Percentiles rank a stretch among this genome's conserved stretches.
These are phyloP conservation scores for Solanum lignicaule DNA, from an alignment of 257 asterid species.

Conservation along the genomic window DNA sequence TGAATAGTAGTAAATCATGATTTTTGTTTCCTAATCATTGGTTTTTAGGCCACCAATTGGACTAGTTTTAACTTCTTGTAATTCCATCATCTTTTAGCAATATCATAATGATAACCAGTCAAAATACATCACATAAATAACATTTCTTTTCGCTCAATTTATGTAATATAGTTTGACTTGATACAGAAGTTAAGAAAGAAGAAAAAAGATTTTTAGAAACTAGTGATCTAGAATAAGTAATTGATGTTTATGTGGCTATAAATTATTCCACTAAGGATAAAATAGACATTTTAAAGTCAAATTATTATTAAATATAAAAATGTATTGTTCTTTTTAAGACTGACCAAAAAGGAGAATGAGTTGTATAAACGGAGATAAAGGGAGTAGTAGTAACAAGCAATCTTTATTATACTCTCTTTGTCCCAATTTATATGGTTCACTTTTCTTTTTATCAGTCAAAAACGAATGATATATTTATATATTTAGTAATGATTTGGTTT, in stretches of 20 bases:
- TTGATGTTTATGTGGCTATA: no score
- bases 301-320: no score
- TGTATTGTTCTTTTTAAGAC: no score
- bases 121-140: no score
- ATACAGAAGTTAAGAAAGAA: accelerated
- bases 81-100: background rate
- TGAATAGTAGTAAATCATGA: background rate
- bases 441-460: background rate
- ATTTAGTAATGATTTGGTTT: background rate
- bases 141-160: background rate
- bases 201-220: no score
- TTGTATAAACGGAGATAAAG: no score
- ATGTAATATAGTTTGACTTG: no score
- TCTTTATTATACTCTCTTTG: background rate
- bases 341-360: no score
- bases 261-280: no score
- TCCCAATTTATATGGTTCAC: background rate
- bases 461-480: background rate
- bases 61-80: background rate
- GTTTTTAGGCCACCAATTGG: background rate
- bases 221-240: background rate
- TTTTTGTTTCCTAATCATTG: background rate
- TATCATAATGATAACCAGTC: background rate
- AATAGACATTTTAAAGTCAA: no score
- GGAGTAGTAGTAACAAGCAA: background rate